Evolutionary conservation across 768 basidiomycete genomes (phyloP).

Genomic region (Panaeolus cyanescens): DNA sequence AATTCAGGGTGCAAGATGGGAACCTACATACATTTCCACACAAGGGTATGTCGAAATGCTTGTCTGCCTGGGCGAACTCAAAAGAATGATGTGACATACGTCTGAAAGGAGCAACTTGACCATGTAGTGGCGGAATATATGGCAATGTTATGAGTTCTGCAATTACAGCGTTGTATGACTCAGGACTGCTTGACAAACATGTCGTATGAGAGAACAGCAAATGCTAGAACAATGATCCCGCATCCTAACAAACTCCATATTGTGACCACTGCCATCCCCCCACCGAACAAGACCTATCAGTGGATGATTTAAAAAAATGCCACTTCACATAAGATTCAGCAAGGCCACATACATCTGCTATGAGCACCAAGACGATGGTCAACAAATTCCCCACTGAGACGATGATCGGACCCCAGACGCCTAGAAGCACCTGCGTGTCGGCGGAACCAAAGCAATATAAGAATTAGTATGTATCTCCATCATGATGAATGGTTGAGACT

Average conservation of each 20-base stretch:
- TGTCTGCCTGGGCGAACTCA: too few species aligned
- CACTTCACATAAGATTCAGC: neutral
- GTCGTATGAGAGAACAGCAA: constrained; percentile 77
- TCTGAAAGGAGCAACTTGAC: too few species aligned
- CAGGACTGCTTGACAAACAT: constrained; percentile 45
- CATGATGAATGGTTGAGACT: constrained; percentile 14
- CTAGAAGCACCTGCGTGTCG: constrained; percentile 64
- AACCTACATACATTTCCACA: too few species aligned
- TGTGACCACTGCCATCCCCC: constrained; percentile 61
- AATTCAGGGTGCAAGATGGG: too few species aligned
- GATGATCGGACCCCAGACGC: constrained; percentile 86
- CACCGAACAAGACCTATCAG: constrained; percentile 56
- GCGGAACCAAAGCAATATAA: constrained; percentile 2
- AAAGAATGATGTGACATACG: too few species aligned
- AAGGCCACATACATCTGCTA: constrained; percentile 62
- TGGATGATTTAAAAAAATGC: neutral
- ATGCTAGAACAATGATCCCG: constrained; percentile 78
- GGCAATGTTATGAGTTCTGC: too few species aligned
- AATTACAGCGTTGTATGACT: neutral
- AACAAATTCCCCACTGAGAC: constrained; percentile 90
- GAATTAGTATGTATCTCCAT: constrained; percentile 6
- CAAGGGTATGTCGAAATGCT: too few species aligned
- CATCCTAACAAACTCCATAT: constrained; percentile 77
- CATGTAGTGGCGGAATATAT: too few species aligned
- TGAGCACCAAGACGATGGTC: constrained; percentile 88